A percentile compares a stretch with the other conserved stretches of the same genome.
phyloP scores from a whole-genome alignment of 345 rosid genomes.

The Corchorus capsularis region DNA sequence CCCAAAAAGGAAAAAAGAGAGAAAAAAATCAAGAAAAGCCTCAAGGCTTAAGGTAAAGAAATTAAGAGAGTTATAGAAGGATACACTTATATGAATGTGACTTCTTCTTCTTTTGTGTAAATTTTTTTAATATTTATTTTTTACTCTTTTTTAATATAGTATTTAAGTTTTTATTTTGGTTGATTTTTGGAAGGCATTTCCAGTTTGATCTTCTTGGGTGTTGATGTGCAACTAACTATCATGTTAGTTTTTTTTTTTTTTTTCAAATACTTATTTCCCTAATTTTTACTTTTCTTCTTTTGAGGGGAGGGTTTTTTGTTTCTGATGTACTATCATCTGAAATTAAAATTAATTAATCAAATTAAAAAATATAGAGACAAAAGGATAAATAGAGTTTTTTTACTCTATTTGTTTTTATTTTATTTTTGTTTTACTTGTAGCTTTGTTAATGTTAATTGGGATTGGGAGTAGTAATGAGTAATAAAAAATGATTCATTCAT shows the following conservation, averaged over 20 bases:
- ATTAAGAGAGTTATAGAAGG: conserved; percentile 23
- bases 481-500: too few relatives aligned
- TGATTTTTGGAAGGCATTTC: conserved; percentile 18
- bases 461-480: not conserved
- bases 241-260: conserved; percentile 5
- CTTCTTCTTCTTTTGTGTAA: conserved; percentile 39
- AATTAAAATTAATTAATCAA: conserved; percentile 27
- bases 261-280: not conserved
- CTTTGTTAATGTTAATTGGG: not conserved
- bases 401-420: not conserved
- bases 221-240: conserved; percentile 27
- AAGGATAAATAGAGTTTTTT: not conserved
- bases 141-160: not conserved
- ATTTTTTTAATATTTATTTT: conserved; percentile 29
- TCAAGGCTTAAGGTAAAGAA: conserved; percentile 20
- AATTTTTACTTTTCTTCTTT: not conserved
- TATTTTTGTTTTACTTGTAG: not conserved
- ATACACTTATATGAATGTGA: conserved; percentile 25
- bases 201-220: conserved; percentile 29
- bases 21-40: not conserved
- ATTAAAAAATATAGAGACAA: conserved; percentile 20
- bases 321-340: conserved; percentile 18
- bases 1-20: conserved; percentile 5
- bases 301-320: not conserved
- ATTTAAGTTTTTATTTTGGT: conserved; percentile 14